These are phyloP conservation scores for Trametes meyenii DNA, from an alignment of 768 basidiomycete species.

Conservation along the genomic window DNA sequence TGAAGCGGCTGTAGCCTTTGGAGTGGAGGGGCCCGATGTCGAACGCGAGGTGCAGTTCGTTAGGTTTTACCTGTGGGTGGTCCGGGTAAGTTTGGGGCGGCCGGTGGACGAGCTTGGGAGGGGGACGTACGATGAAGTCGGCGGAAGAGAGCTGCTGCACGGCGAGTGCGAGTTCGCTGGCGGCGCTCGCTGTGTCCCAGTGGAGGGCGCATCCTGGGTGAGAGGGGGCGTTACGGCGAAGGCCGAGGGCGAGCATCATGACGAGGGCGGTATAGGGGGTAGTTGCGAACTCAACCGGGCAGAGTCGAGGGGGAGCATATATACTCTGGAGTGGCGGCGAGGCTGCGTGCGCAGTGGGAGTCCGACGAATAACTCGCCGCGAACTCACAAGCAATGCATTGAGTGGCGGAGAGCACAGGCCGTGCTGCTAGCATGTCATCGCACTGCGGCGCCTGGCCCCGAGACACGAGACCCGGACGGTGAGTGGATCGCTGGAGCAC, in stretches of 20 bases:
- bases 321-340: background rate
- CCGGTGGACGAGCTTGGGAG: background rate
- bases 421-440: slow-evolving; percentile 7
- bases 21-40: slow-evolving; percentile 17
- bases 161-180: slow-evolving; percentile 6
- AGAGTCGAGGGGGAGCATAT: background rate
- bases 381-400: slow-evolving; percentile 1
- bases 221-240: slow-evolving; percentile 2
- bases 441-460: too few species aligned
- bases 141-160: slow-evolving; percentile 11
- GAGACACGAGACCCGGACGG: too few species aligned
- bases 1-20: slow-evolving; percentile 16
- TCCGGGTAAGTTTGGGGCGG: background rate
- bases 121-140: slow-evolving; percentile 12
- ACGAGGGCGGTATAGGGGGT: background rate
- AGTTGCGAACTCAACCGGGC: background rate
- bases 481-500: too few species aligned
- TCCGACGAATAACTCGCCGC: too few species aligned
- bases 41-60: slow-evolving; percentile 24
- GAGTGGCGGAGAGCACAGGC: slow-evolving; percentile 5
- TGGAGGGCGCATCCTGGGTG: slow-evolving; percentile 8
- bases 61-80: slow-evolving; percentile 17
- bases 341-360: background rate
- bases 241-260: slow-evolving; percentile 8
- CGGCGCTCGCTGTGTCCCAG: background rate